These are phyloP conservation scores for Aspergillus fumigatus DNA, from an alignment of 2,329 filamentous ascomycete genomes.

Conservation along the genomic window DNA sequence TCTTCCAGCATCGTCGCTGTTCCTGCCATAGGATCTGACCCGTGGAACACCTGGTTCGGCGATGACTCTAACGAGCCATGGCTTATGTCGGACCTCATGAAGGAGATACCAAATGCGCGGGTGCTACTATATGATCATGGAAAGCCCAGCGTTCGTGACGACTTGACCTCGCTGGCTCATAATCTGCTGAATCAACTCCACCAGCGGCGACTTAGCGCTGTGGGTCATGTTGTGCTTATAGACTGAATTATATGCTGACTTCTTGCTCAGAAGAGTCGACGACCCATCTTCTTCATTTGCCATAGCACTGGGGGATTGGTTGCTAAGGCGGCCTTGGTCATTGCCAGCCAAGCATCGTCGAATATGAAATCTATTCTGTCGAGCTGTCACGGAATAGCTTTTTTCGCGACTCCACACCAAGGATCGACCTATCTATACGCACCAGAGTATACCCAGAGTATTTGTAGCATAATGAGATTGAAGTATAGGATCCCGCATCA, in stretches of 20 bases:
- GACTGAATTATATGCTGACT: background rate
- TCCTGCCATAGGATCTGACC: constrained; percentile 33
- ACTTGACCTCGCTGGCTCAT: constrained; percentile 22
- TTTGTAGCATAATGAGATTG: constrained; percentile 50
- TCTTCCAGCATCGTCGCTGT: constrained; percentile 29
- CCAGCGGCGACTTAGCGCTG: constrained; percentile 12
- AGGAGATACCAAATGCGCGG: constrained; percentile 20
- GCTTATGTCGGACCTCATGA: constrained; percentile 21
- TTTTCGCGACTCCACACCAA: constrained; percentile 59
- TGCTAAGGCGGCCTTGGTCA: constrained; percentile 52
- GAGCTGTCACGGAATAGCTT: constrained; percentile 58
- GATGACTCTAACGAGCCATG: constrained; percentile 19
- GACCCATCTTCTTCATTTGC: constrained; percentile 57
- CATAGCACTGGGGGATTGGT: constrained; percentile 60
- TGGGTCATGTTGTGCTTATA: constrained; percentile 11
- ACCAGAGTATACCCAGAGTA: constrained; percentile 51
- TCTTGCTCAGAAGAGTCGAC: constrained; percentile 19
- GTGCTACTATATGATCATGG: constrained; percentile 29
- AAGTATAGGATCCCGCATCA: constrained; percentile 48
- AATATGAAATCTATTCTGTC: constrained; percentile 41
- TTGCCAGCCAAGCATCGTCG: constrained; percentile 24
- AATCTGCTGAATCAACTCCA: constrained; percentile 22
- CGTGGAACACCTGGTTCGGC: constrained; percentile 23
- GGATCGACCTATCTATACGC: constrained; percentile 61
- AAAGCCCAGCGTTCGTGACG: constrained; percentile 19